Percentiles rank a stretch among this genome's conserved stretches.
These are phyloP conservation scores for Pseudogymnoascus sp. DNA, from an alignment of 2,329 filamentous ascomycete genomes.

Conservation along the genomic window DNA sequence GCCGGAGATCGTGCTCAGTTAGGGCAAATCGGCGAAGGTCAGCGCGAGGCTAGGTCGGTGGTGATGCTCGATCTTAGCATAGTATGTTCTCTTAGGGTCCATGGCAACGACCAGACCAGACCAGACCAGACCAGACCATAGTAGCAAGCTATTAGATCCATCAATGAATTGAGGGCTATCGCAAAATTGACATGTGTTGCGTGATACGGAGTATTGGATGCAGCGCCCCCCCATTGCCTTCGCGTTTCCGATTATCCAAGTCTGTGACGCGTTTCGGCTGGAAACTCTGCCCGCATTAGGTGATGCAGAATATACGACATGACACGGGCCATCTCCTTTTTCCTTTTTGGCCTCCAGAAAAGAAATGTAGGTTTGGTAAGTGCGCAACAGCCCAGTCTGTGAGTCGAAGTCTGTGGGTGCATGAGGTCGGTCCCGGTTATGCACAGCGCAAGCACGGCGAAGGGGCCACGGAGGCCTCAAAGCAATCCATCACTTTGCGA, in stretches of 20 bases:
- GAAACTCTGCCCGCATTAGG: not conserved
- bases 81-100: not conserved
- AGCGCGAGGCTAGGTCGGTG: not conserved
- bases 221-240: not conserved
- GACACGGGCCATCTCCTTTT: not conserved
- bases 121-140: not conserved
- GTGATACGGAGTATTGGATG: not conserved
- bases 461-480: not conserved
- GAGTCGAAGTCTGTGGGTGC: not conserved
- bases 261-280: not conserved
- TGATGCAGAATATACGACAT: not conserved
- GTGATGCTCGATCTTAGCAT: not conserved
- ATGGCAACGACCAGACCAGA: not conserved
- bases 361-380: not conserved
- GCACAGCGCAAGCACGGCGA: not conserved
- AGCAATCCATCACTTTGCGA: not conserved
- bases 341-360: not conserved
- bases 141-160: not conserved
- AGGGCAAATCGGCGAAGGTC: not conserved
- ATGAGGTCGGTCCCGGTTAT: not conserved
- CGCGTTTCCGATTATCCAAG: not conserved
- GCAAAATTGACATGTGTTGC: not conserved
- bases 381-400: not conserved
- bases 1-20: not conserved
- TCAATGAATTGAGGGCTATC: not conserved